Evolutionary conservation across 106 monocot genomes (phyloP).

Genomic region (Iris macrosiphon): DNA sequence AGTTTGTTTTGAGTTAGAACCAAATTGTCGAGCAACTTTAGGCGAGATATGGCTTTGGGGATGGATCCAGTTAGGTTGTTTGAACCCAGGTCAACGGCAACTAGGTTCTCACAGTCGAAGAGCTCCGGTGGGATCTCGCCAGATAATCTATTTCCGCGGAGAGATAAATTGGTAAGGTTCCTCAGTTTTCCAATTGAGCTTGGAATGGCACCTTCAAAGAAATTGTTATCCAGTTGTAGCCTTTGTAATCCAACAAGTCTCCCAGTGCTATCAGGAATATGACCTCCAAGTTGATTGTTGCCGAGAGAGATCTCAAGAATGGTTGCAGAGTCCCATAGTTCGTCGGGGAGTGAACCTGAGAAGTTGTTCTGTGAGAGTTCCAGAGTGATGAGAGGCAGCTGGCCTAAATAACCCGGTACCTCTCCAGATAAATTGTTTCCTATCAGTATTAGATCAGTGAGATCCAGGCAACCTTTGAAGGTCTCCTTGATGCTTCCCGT

Average conservation of each 20-base stretch:
- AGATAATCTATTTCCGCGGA: conserved; percentile 65
- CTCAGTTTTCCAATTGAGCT: conserved; percentile 63
- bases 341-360: conserved; percentile 55
- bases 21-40: conserved; percentile 70
- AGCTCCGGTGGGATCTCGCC: conserved; percentile 75
- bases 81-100: conserved; percentile 63
- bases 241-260: conserved; percentile 32
- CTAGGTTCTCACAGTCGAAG: conserved; percentile 61
- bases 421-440: conserved; percentile 66
- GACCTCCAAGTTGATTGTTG: conserved; percentile 52
- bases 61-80: conserved; percentile 61
- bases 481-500: conserved; percentile 53
- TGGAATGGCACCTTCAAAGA: conserved; percentile 69
- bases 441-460: conserved; percentile 54
- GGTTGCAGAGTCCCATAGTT: conserved; percentile 47
- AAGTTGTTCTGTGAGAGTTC: conserved; percentile 80
- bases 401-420: conserved; percentile 66
- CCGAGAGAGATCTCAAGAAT: conserved; percentile 58
- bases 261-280: conserved; percentile 49
- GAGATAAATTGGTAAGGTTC: conserved; percentile 81
- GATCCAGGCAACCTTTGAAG: conserved; percentile 53
- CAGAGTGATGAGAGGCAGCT: conserved; percentile 72
- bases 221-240: conserved; percentile 64
- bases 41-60: conserved; percentile 55
- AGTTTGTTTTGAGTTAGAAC: conserved; percentile 68